Base-by-base conservation (phyloP, 805 yeast species). In the Sugiyamaella floridensis region DNA sequence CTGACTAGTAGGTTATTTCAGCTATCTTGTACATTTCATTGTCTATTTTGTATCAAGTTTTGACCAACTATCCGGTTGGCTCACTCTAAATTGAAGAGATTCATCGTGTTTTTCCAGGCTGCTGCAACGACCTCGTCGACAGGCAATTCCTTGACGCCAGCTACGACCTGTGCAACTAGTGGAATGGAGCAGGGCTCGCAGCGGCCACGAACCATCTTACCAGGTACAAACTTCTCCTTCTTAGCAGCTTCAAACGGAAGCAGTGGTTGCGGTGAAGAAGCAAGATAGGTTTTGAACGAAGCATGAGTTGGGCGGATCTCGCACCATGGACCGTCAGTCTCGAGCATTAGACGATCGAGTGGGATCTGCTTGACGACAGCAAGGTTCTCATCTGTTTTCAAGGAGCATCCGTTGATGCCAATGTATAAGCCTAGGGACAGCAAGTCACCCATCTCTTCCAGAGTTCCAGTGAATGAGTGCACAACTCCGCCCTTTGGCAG, bases 301-400 rank as follows among this genome's bases (percentile, higher is more conserved):
- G 89, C 88, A 65, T 89, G 96, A 9, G 93, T 77, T 58, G 80
- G 86, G 54, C 95, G 76, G 45, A 93, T 80, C 64, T 90, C 98
- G 71, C 99, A 93, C 99, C 99, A 93, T 1, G 99, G 99, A 2
- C 97, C 89, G 69, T 93, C 99, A 0, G 97, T 92, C 65, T 93
- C 99, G 9, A 93, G 77, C 76, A 92, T 69, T 43, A 93, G 67
- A 61, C 75, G 77, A 4, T 82, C 80, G 8, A 81, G 62, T 0
- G 98, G 98, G n/a, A 93, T 78, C 20, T 66, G 61, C 43, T 71
- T 69, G 0, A 83, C 88, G 20, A 83, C 89, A 26, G 76, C 74
- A 12, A 89, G 69, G 63, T 86, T 89, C 57, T 85, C 89, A 52
- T 79, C 80, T 0, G 87, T 81, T 63, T 85, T 86, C 58, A 93